A percentile compares a stretch with the other conserved stretches of the same genome.
Evolutionary conservation across 116 monocot genomes (phyloP).

Genomic region (Iris pallida): DNA sequence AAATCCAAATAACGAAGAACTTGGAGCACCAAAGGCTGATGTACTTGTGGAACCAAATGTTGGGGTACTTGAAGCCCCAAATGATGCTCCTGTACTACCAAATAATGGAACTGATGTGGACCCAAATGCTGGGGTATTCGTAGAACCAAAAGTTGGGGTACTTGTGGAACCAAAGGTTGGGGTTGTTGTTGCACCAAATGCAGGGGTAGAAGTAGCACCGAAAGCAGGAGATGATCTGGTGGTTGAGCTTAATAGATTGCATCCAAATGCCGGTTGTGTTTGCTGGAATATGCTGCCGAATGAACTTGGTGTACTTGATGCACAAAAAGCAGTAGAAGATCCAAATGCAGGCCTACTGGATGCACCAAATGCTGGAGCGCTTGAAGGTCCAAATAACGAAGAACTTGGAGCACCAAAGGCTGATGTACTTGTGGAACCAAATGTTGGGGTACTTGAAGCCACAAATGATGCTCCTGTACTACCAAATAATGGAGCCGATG

Average conservation of each 20-base stretch:
- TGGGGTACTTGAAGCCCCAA: slow-evolving; percentile 16
- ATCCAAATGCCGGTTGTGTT: slow-evolving; percentile 87
- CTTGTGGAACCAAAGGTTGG: slow-evolving; percentile 53
- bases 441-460: slow-evolving; percentile 21
- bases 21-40: slow-evolving; percentile 61
- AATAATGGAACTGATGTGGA: slow-evolving; percentile 41
- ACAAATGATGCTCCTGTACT: slow-evolving; percentile 13
- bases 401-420: slow-evolving; percentile 64
- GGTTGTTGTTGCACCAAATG: slow-evolving; percentile 35
- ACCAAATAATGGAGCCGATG: slow-evolving; percentile 23
- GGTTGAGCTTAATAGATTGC: slow-evolving; percentile 76
- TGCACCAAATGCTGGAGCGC: slow-evolving; percentile 55
- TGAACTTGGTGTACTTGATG: slow-evolving; percentile 54
- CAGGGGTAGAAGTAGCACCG: slow-evolving; percentile 37
- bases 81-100: slow-evolving; percentile 33
- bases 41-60: slow-evolving; percentile 58
- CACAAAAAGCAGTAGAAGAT: slow-evolving; percentile 49
- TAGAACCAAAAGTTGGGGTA: slow-evolving; percentile 59
- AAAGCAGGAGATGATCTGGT: slow-evolving; percentile 62
- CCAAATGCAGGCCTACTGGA: slow-evolving; percentile 55
- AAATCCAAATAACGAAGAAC: slow-evolving; percentile 45
- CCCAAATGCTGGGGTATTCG: slow-evolving; percentile 54
- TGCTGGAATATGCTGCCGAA: slow-evolving; percentile 90
- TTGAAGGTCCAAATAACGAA: slow-evolving; percentile 47
- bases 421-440: slow-evolving; percentile 49